These are phyloP conservation scores for Arabidopsis hybrid DNA, from an alignment of 441 rosid genomes.

Conservation along the genomic window DNA sequence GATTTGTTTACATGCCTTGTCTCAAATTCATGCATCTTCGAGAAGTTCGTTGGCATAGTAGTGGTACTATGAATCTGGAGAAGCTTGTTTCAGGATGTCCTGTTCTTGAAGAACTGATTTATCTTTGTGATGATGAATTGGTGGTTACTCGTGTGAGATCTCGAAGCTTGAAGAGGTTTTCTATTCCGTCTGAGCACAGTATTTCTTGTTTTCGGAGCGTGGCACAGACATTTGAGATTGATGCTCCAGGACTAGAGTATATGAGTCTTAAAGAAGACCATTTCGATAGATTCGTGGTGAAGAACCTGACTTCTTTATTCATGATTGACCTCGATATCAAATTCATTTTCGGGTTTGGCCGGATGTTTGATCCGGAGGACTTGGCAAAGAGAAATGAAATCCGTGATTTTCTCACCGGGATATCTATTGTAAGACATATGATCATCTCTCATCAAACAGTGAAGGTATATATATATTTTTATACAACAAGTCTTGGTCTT, in stretches of 20 bases:
- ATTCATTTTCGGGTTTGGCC: not conserved
- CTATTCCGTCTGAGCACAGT: not conserved
- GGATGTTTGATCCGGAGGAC: not conserved
- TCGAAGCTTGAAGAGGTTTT: not conserved
- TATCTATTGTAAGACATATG: slow-evolving; percentile 29
- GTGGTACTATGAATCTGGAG: not conserved
- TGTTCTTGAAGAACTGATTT: slow-evolving; percentile 29
- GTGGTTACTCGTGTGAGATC: not conserved
- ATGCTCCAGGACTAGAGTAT: slow-evolving; percentile 30
- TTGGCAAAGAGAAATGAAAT: not conserved
- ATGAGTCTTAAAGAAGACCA: slow-evolving; percentile 15
- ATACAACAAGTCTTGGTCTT: not conserved
- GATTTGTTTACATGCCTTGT: slow-evolving; percentile 28
- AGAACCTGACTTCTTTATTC: slow-evolving; percentile 22
- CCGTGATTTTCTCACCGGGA: slow-evolving; percentile 14
- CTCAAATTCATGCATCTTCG: slow-evolving; percentile 18
- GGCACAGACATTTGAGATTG: slow-evolving; percentile 7
- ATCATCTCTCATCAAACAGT: slow-evolving; percentile 10
- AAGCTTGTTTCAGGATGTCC: slow-evolving; percentile 21
- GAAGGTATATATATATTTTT: slow-evolving; percentile 4
- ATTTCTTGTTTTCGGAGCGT: not conserved
- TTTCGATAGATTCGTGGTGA: slow-evolving; percentile 12
- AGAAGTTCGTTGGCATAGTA: not conserved
- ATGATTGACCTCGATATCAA: slow-evolving; percentile 6
- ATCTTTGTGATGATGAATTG: not conserved